These are phyloP conservation scores for Guadua angustifolia DNA, from an alignment of 176 grass and related monocot genomes.

Conservation along the genomic window DNA sequence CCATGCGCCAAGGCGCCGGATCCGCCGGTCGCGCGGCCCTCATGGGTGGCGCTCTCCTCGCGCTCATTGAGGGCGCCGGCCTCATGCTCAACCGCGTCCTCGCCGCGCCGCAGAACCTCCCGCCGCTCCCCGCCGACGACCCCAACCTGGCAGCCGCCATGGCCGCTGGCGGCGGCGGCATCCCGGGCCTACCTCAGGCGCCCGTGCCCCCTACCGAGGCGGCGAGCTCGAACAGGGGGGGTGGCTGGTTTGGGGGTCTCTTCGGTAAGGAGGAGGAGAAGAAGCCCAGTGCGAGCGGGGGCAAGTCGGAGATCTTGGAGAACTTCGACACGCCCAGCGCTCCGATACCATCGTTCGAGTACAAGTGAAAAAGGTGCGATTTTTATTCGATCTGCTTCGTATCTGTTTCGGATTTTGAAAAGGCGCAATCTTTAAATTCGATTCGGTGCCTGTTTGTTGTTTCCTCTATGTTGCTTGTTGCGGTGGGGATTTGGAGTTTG, in stretches of 20 bases:
- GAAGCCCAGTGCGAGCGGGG: conserved; percentile 36
- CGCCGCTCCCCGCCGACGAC: conserved; percentile 56
- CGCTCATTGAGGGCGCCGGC: conserved; percentile 91
- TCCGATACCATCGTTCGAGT: conserved; percentile 82
- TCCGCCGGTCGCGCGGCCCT: conserved; percentile 67
- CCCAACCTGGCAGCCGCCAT: conserved; percentile 46
- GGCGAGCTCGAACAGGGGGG: conserved; percentile 15
- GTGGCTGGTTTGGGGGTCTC: conserved; percentile 58
- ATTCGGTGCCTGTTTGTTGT: background rate
- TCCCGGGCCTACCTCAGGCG: conserved; percentile 38
- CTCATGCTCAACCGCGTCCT: conserved; percentile 96
- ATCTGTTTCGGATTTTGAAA: background rate
- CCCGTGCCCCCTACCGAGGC: conserved; percentile 13
- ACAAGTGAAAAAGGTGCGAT: conserved; percentile 68
- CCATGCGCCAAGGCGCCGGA: conserved; percentile 75
- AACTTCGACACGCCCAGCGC: conserved; percentile 73
- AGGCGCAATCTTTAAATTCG: background rate
- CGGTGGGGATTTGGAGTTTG: background rate
- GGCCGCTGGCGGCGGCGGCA: background rate
- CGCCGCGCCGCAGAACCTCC: conserved; percentile 59
- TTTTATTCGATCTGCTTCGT: background rate
- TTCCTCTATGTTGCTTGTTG: background rate
- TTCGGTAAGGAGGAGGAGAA: conserved; percentile 73
- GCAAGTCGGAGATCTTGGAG: conserved; percentile 85
- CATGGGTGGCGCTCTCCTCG: conserved; percentile 79